Evolutionary conservation across 2,329 filamentous ascomycete genomes (phyloP), one percentile per base, ranked within the genome.

Genomic region (Calonectria naviculata): DNA sequence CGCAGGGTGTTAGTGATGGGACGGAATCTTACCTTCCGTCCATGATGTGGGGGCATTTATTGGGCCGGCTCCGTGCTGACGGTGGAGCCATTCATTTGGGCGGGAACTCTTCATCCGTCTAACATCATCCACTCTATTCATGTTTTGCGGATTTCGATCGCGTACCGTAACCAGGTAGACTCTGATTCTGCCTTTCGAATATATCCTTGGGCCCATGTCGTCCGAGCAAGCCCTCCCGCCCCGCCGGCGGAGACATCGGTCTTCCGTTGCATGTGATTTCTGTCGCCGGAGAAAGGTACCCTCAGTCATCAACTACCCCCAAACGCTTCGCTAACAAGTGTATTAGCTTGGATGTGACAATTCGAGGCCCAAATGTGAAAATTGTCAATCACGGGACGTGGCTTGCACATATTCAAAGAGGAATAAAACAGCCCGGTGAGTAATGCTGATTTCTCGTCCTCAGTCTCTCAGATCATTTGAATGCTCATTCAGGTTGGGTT

Each of bases 201-300:
- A 17, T 19, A 42, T n/a, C 38, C 3, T n/a, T 13, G 36, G 29
- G 9, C 24, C 8, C 41, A 65, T 65, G 62, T 2, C 62, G 31
- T 28, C 44, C 19, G 46, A 42, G 19, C 26, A 21, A 29, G 7
- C 34, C 19, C 3, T 44, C 28, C 5, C 10, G 19, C 24, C 31
- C 36, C 46, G 46, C 21, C 46, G 36, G 34, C 46, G 46, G 36
- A 31, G 15, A 28, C 34, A 56, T 56, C 60, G 74, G 2, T 58
- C 21, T 26, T 71, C 71, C 0, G 41, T n/a, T 5, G 75, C 75
- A 1, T 77, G 75, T 1, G 75, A 76, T n/a, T 76, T 77, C 49
- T 77, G 75, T 21, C 44, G 72, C n/a, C 73, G 41, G 1, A 72
- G 75, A 71, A 77, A 77, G 62, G 75, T 75, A 64, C 3, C n/a